Percentiles rank a stretch among this genome's conserved stretches.
Evolutionary conservation across 768 basidiomycete genomes (phyloP).

Genomic region (Leucocoprinus leucothites): DNA sequence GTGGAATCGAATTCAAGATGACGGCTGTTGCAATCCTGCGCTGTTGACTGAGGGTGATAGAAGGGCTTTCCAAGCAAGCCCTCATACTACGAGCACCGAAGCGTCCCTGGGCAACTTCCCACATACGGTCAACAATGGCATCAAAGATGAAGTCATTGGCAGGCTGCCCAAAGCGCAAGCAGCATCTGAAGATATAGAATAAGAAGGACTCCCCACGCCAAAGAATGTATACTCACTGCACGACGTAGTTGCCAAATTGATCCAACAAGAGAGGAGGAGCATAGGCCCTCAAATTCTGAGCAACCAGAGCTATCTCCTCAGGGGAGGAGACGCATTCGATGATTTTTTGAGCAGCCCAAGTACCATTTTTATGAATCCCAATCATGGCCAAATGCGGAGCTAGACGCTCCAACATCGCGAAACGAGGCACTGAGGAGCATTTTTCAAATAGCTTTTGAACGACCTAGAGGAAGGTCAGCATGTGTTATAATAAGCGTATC

Average conservation of each 20-base stretch:
- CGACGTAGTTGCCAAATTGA: slow-evolving; percentile 91
- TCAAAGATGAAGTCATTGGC: slow-evolving; percentile 96
- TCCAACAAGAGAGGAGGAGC: slow-evolving; percentile 92
- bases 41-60: slow-evolving; percentile 85
- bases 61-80: slow-evolving; percentile 90
- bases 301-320: slow-evolving; percentile 83
- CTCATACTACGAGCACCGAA: slow-evolving; percentile 98
- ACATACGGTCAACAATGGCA: slow-evolving; percentile 95
- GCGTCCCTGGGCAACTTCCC: slow-evolving; percentile 97
- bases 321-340: slow-evolving; percentile 90
- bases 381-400: slow-evolving; percentile 94
- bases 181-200: slow-evolving; percentile 50
- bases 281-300: slow-evolving; percentile 86
- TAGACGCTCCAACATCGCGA: slow-evolving; percentile 92
- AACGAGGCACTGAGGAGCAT: slow-evolving; percentile 71
- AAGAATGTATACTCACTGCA: slow-evolving; percentile 59
- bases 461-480: slow-evolving; percentile 45
- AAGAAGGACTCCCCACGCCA: not conserved
- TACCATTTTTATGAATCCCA: slow-evolving; percentile 99
- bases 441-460: slow-evolving; percentile 97
- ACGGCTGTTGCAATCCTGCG: slow-evolving; percentile 93
- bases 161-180: slow-evolving; percentile 86
- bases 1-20: slow-evolving; percentile 94
- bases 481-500: not conserved
- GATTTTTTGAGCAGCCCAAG: slow-evolving; percentile 99